Evolutionary conservation across 306 rosid genomes (phyloP).

Genomic region (Lathyrus sativus): DNA sequence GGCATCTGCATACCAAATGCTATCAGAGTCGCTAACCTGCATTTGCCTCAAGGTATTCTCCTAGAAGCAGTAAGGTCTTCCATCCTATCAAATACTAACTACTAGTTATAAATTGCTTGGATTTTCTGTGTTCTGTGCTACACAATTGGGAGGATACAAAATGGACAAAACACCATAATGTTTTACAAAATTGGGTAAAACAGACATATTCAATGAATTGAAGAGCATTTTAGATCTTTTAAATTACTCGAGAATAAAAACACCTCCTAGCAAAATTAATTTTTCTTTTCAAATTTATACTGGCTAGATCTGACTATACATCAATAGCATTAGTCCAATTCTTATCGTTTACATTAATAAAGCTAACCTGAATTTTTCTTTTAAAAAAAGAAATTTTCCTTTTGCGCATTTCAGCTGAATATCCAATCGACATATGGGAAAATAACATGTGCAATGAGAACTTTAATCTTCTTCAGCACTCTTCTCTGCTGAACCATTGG

Average conservation of each 20-base stretch:
- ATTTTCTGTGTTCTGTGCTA: slow-evolving; percentile 21
- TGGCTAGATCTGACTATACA: slow-evolving; percentile 19
- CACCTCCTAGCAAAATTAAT: slow-evolving; percentile 34
- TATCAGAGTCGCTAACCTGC: not conserved
- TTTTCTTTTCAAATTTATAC: slow-evolving; percentile 30
- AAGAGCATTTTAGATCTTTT: slow-evolving; percentile 7
- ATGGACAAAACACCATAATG: slow-evolving; percentile 7
- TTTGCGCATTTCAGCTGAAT: slow-evolving; percentile 23
- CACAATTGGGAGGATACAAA: slow-evolving; percentile 5
- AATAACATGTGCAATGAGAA: slow-evolving; percentile 23
- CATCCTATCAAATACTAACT: not conserved
- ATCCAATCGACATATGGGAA: slow-evolving; percentile 7
- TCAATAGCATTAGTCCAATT: not conserved
- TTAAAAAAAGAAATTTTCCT: not conserved
- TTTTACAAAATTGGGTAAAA: slow-evolving; percentile 12
- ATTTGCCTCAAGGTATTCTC: not conserved
- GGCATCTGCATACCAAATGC: not conserved
- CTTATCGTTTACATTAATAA: slow-evolving; percentile 8
- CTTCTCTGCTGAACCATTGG: slow-evolving; percentile 37
- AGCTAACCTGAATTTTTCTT: not conserved
- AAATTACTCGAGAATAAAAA: not conserved
- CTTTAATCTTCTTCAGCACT: slow-evolving; percentile 40
- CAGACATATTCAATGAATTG: slow-evolving; percentile 11
- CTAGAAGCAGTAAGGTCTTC: not conserved
- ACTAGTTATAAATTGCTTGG: not conserved